Evolutionary conservation across 257 asterid species (phyloP), one percentile per base, ranked within the genome.

Genomic region (Solanum appendiculatum): DNA sequence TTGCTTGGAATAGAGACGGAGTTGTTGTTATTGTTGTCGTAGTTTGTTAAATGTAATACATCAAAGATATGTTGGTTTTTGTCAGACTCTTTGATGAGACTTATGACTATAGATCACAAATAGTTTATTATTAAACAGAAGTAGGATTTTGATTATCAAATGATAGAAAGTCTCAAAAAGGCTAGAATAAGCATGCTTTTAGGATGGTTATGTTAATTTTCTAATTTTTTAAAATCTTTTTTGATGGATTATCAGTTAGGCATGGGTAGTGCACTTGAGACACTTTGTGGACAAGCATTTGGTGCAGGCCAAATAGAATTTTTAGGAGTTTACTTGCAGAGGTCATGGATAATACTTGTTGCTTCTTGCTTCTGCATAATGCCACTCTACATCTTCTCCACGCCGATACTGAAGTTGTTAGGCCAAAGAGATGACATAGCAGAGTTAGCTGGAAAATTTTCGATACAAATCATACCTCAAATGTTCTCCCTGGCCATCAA

Each of bases 231-330:
- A 6, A 29, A 16, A 40, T 60, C 7, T 39, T 23, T 60, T 46
- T 34, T 37, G 73, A 73, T 86, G 68, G 27, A 78, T 87, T 56
- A 40, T 87, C 93, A 97, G 99, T 93, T 95, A 15, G 99, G 99
- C 13, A 97, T 97, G 99, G 96, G 97, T 73, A 97, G 99, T 86
- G 99, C 99, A 31, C 91, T 97, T 13, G 99, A 97, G 91, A 97
- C 99, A 8, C 58, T 97, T 69, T 94, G 99, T 31, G 99, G 99
- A 51, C 99, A 97, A 83, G 98, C 99, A 31, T 97, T 91, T 44
- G 99, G 99, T 18, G 99, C 99, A 1, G 99, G 99, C 29, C 97
- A 95, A 72, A 75, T 92, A 36, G 93, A 91, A 10, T 91, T 96
- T 94, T 93, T 97, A 1, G 99, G 99, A 54, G 90, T 93, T 2